Conservation (phyloP, 2,329 filamentous ascomycete genomes). For the Chrysoporthe cubensis region DNA sequence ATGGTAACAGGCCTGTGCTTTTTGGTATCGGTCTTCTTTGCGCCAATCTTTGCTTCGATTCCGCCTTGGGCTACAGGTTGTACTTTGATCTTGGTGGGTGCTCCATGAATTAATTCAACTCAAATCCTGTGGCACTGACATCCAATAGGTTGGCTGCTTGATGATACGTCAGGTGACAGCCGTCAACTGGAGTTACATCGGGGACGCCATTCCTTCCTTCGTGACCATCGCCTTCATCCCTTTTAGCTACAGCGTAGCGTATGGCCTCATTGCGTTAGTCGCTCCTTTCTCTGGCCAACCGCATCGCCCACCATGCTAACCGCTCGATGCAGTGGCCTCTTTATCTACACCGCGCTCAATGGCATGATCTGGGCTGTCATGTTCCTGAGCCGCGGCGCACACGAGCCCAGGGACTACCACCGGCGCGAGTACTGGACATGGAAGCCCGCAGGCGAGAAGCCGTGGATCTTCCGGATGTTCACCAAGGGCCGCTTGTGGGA, state of each 20-base stretch:
- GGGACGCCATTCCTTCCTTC: conserved; percentile 76
- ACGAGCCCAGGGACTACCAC: conserved; percentile 56
- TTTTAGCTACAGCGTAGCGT: conserved; percentile 78
- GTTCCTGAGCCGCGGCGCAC: conserved; percentile 45
- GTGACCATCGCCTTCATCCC: conserved; percentile 76
- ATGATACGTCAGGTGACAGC: conserved; percentile 77
- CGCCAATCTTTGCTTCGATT: conserved; percentile 87
- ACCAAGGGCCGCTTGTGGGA: conserved; percentile 35
- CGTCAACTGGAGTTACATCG: conserved; percentile 78
- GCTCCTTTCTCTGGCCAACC: background rate
- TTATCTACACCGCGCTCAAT: conserved; percentile 58
- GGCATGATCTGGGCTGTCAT: conserved; percentile 51
- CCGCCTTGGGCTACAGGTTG: conserved; percentile 89
- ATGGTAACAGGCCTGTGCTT: conserved; percentile 81
- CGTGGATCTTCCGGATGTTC: conserved; percentile 50
- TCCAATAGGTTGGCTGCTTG: conserved; percentile 64
- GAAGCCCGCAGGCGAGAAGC: conserved; percentile 51
- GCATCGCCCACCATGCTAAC: background rate
- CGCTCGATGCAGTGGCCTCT: conserved; percentile 48
- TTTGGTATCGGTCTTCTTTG: conserved; percentile 86
- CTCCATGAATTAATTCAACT: background rate
- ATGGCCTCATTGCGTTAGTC: conserved; percentile 72
- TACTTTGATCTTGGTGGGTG: conserved; percentile 70
- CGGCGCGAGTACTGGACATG: conserved; percentile 61
- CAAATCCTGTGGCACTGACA: background rate